phyloP scores from a whole-genome alignment of 1,284 basidiomycete genomes.

The Ustilago shanxiensis region DNA sequence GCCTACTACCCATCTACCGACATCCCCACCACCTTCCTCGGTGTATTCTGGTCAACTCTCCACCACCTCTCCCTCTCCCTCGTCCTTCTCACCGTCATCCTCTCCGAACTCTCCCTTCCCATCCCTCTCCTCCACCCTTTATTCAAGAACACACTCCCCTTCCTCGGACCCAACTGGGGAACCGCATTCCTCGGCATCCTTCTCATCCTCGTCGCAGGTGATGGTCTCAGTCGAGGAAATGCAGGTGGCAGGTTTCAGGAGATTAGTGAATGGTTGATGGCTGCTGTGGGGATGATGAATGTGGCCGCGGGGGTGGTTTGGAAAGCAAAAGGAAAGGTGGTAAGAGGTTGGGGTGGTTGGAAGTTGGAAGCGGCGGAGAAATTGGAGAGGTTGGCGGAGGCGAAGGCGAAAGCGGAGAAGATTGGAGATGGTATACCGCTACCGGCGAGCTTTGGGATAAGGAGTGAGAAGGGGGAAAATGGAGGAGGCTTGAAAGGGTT shows the following conservation, averaged over 20 bases:
- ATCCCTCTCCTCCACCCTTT: slow-evolving; percentile 32
- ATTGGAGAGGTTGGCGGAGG: slow-evolving; percentile 38
- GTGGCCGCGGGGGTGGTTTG: slow-evolving; percentile 28
- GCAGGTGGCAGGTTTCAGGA: slow-evolving; percentile 24
- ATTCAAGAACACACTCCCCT: slow-evolving; percentile 52
- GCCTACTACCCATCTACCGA: slow-evolving; percentile 50
- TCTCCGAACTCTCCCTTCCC: slow-evolving; percentile 50
- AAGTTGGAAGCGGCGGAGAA: slow-evolving; percentile 35
- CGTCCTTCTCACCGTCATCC: slow-evolving; percentile 35
- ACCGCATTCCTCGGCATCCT: slow-evolving; percentile 50
- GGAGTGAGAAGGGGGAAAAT: not conserved
- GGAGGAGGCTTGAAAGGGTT: not conserved
- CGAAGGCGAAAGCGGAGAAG: slow-evolving; percentile 33
- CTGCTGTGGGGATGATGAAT: slow-evolving; percentile 34
- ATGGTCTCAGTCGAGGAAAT: slow-evolving; percentile 21
- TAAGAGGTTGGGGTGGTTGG: slow-evolving; percentile 36
- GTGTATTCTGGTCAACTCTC: slow-evolving; percentile 58
- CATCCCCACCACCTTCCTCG: slow-evolving; percentile 54
- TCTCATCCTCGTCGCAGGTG: slow-evolving; percentile 40
- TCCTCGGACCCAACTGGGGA: slow-evolving; percentile 54
- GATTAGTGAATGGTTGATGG: slow-evolving; percentile 37
- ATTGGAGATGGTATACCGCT: slow-evolving; percentile 21
- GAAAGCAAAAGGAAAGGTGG: slow-evolving; percentile 36
- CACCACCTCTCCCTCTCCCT: slow-evolving; percentile 41
- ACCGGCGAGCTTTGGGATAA: not conserved